Evolutionary conservation across 768 basidiomycete genomes (phyloP).

Genomic region (Lenzites betulinus): DNA sequence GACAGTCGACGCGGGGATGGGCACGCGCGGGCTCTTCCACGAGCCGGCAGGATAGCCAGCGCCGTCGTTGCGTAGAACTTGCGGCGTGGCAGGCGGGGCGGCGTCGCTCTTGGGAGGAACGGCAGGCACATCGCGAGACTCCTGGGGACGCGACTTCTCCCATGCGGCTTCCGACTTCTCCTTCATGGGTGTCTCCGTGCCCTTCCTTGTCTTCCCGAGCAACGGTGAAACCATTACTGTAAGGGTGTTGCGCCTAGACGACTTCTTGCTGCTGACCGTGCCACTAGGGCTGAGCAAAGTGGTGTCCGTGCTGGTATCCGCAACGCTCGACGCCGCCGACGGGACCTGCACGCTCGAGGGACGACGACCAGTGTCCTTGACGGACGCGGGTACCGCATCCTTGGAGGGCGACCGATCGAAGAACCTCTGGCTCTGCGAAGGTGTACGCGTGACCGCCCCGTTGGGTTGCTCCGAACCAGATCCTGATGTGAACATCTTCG

Average conservation of each 20-base stretch:
- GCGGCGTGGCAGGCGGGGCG: constrained; percentile 26
- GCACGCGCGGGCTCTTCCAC: constrained; percentile 34
- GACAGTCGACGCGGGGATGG: constrained; percentile 71
- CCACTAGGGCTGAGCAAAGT: constrained; percentile 41
- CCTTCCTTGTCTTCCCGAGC: constrained; percentile 41
- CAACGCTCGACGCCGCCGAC: constrained; percentile 17
- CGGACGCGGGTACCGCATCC: constrained; percentile 28
- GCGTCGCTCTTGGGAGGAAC: constrained; percentile 24
- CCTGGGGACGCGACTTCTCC: constrained; percentile 19
- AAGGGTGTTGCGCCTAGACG: constrained; percentile 76
- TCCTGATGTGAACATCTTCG: constrained; percentile 65
- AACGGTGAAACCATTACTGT: constrained; percentile 87
- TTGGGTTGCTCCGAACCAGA: constrained; percentile 36
- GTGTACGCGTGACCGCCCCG: constrained; percentile 41
- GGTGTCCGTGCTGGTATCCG: constrained; percentile 27
- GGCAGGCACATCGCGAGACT: constrained; percentile 3
- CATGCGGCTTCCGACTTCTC: constrained; percentile 35
- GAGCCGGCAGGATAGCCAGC: constrained; percentile 27
- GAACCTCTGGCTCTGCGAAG: constrained; percentile 41
- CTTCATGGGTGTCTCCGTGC: constrained; percentile 31
- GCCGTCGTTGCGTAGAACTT: constrained; percentile 28
- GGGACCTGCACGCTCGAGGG: constrained; percentile 37
- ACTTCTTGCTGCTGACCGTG: constrained; percentile 44
- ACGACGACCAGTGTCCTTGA: constrained; percentile 26
- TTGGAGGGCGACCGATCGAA: constrained; percentile 23